A percentile compares a stretch with the other conserved stretches of the same genome.
phyloP scores from a whole-genome alignment of 352 stramenopile genomes.

The Globisporangium irregulare region DNA sequence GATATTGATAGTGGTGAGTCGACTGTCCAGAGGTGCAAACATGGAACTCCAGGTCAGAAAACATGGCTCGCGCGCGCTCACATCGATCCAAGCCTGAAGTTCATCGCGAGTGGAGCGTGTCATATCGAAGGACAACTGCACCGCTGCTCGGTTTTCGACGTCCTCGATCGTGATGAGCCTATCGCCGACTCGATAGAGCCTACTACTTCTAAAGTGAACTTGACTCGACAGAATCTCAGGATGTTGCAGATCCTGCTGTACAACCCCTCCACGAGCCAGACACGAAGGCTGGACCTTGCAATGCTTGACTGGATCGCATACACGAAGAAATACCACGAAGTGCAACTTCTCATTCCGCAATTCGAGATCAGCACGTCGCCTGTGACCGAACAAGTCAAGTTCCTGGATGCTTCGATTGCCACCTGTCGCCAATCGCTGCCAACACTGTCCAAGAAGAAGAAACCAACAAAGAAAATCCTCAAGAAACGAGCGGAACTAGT shows the following conservation, averaged over 20 bases:
- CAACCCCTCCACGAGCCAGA: constrained; percentile 20
- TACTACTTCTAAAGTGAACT: too few relatives aligned
- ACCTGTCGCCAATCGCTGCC: constrained; percentile 6
- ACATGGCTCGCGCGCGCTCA: constrained; percentile 28
- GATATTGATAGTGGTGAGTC: background rate
- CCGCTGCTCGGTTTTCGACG: constrained; percentile 32
- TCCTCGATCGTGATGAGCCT: background rate
- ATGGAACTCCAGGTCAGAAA: constrained; percentile 17
- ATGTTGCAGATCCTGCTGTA: constrained; percentile 43
- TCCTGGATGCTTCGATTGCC: constrained; percentile 15
- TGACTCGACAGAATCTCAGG: background rate
- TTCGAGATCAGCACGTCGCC: constrained; percentile 27
- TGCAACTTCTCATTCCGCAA: constrained; percentile 34
- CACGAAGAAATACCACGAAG: constrained; percentile 39
- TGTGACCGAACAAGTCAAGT: constrained; percentile 7
- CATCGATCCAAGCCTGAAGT: constrained; percentile 13
- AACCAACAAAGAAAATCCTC: constrained; percentile 27
- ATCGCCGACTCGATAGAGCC: too few relatives aligned
- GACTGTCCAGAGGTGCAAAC: background rate
- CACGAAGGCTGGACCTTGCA: constrained; percentile 20
- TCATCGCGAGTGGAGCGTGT: constrained; percentile 29
- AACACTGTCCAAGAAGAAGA: constrained; percentile 6
- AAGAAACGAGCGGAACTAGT: constrained; percentile 29
- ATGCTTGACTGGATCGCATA: constrained; percentile 42
- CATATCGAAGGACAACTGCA: constrained; percentile 19